These are phyloP conservation scores for Pythium vanterpoolii DNA, from an alignment of 352 stramenopile species.

Conservation along the genomic window DNA sequence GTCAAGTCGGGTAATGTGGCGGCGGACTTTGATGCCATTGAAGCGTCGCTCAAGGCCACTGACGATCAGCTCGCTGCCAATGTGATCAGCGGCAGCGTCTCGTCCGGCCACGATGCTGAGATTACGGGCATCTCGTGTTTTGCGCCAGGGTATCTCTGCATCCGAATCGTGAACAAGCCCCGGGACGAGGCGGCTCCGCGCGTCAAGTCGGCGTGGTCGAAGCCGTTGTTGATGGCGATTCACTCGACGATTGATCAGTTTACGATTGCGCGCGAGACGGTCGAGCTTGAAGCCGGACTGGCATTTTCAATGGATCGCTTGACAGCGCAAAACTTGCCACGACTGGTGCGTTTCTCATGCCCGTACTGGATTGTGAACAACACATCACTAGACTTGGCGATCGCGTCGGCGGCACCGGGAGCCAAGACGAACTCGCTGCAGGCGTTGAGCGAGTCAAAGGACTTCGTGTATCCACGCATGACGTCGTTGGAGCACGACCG, in stretches of 20 bases:
- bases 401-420: slow-evolving; percentile 52
- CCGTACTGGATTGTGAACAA: slow-evolving; percentile 88
- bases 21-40: slow-evolving; percentile 57
- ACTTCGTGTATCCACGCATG: slow-evolving; percentile 70
- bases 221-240: slow-evolving; percentile 83
- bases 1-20: slow-evolving; percentile 43
- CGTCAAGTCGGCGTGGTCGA: slow-evolving; percentile 56
- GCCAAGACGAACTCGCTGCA: slow-evolving; percentile 47
- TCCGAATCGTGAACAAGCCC: slow-evolving; percentile 47
- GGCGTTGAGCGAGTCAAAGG: slow-evolving; percentile 35
- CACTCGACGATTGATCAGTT: slow-evolving; percentile 72
- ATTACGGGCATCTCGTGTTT: slow-evolving; percentile 69
- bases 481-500: slow-evolving; percentile 53
- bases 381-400: slow-evolving; percentile 62
- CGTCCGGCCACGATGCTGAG: slow-evolving; percentile 70
- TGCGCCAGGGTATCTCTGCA: slow-evolving; percentile 66
- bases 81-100: slow-evolving; percentile 48
- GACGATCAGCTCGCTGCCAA: slow-evolving; percentile 27
- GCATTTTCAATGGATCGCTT: slow-evolving; percentile 74
- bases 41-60: slow-evolving; percentile 44
- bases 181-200: slow-evolving; percentile 21
- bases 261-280: slow-evolving; percentile 54
- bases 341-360: slow-evolving; percentile 77
- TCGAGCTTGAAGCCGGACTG: slow-evolving; percentile 48
- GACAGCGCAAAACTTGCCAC: slow-evolving; percentile 59